Base-by-base conservation (phyloP, 2,329 filamentous ascomycete species). In the Coniochaeta sp. region DNA sequence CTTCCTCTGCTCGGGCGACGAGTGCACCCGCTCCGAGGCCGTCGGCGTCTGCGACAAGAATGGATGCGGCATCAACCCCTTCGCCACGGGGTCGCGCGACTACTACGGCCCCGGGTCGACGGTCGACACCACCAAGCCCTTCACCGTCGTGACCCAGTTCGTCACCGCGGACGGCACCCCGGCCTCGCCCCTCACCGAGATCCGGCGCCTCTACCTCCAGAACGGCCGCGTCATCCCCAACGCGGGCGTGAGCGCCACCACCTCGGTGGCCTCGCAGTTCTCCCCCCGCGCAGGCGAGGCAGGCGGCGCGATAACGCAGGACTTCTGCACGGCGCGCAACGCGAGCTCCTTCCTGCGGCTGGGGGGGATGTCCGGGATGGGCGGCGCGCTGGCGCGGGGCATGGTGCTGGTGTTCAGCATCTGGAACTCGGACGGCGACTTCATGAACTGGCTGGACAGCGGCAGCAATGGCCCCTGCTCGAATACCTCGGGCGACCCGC, bases 191-290 rank as follows among this genome's bases (percentile, higher is more conserved):
- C 72, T 83, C 24, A 66, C 66, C 32, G 75, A 78, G 62, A 80
- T 81, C 70, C 76, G 75, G 63, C 75, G 79, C 55, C 74, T 74
- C 68, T 84, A 77, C 72, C 68, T 82, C 54, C 80, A 81, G 63
- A 73, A 77, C 65, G 77, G 80, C 62, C 76, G 74, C 63, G 72
- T 79, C 38, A 78, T 79, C 66, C 73, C 75, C 58, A 79, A 79
- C 69, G 70, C 64, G n/a, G 42, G 42, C 10, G 64, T 65, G 17
- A 58, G 60, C 36, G 77, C 61, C 75, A 79, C 57, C 67, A 71
- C 2, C 86, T 77, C 75, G 87, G 84, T 80, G 70, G 72, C 73
- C 16, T 74, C 75, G 17, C 80, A 84, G 69, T 83, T 84, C 77
- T 70, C 67, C 8, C 73, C 72, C 30, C 84, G 85, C 64, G 76